Base-by-base conservation (phyloP, 495 filamentous ascomycete genomes). In the Trichodelitschia bisporula region DNA sequence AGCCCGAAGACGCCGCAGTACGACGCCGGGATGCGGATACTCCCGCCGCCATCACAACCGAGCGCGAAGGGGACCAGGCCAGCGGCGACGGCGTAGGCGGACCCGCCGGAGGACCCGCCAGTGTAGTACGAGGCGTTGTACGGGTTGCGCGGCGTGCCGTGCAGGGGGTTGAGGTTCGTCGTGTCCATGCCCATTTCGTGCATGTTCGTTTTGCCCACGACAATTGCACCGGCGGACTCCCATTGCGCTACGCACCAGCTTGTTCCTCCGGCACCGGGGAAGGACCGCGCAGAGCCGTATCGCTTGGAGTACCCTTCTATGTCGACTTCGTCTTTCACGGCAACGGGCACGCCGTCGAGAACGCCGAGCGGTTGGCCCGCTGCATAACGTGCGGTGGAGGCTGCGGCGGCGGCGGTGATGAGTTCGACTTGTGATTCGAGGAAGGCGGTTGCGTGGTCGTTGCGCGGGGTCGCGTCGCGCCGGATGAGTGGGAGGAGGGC, bases 1-100 rank as follows among this genome's bases (percentile, higher is more conserved):
- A 95, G 62, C 10, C 84, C 84, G 54, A 74, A 93, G 12, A 79
- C 53, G 19, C 84, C 84, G 45, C 79, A 89, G 51, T 75, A 90
- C 15, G 67, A 62, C 1, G 76, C 54, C 0, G 84, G 84, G 30
- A 91, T 66, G 6, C 84, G 66, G 33, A 91, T 69, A 33, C 70
- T 78, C 29, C 84, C 84, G 15, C 84, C 83, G 5, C 78, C 77
- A 46, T 95, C 84, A 2, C 73, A 72, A 19, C 79, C 84, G 5
- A 90, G 53, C 4, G 74, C 69, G 37, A 95, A 69, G 10, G 82
- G 82, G 2, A 89, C 58, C 8, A 92, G 45, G 1, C 82, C 83
- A 3, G 68, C 58, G 6, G 64, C 56, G 19, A 91, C 66, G 24
- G 74, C 67, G 33, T 83, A 91, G 1, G 66, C 83, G 15, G 69